These are phyloP conservation scores for Rhododendron williamsianum DNA, from an alignment of 148 eudicot genomes.

Conservation along the genomic window DNA sequence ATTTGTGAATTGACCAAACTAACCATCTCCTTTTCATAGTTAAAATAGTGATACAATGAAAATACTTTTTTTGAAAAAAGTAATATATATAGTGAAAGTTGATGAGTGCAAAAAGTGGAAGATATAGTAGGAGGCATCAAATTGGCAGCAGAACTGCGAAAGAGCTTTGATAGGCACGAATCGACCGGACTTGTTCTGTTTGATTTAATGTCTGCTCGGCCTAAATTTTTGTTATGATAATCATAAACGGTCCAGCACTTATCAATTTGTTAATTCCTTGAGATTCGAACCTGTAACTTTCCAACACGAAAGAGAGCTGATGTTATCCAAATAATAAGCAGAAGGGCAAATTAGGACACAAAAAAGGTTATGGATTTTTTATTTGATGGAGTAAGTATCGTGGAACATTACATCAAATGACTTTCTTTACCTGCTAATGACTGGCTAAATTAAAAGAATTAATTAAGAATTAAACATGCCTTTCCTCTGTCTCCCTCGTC, in stretches of 20 bases:
- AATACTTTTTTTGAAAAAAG: not conserved
- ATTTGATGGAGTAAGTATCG: not conserved
- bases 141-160: not conserved
- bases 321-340: not conserved
- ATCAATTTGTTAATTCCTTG: too few species aligned
- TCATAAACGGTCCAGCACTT: too few species aligned
- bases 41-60: not conserved
- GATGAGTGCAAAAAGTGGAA: not conserved
- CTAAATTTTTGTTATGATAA: too few species aligned
- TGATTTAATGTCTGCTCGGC: too few species aligned
- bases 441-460: not conserved
- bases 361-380: not conserved
- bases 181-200: too few species aligned
- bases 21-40: not conserved
- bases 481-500: not conserved
- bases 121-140: not conserved
- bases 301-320: not conserved
- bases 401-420: not conserved
- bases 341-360: not conserved
- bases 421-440: not conserved
- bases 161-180: too few species aligned
- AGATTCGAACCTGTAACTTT: not conserved
- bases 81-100: not conserved
- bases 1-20: conserved; percentile 4
- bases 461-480: not conserved